Percentiles rank a stretch among this genome's conserved stretches.
phyloP scores from a whole-genome alignment of 768 basidiomycete species.

The Kwoniella heveanensis region DNA sequence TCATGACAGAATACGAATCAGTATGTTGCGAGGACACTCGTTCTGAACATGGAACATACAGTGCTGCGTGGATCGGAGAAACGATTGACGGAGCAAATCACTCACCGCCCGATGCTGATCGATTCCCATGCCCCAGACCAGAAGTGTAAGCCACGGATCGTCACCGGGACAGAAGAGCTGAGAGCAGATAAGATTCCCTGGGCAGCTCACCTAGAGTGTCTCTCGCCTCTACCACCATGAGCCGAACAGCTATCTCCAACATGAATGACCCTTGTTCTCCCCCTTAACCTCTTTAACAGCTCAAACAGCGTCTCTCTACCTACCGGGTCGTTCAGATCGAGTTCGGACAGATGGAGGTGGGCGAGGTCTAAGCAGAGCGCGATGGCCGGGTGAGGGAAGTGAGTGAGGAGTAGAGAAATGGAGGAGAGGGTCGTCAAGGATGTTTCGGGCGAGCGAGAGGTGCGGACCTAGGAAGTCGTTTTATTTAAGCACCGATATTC shows the following conservation, averaged over 20 bases:
- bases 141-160: too few relatives aligned
- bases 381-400: constrained; percentile 9
- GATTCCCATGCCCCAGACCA: too few relatives aligned
- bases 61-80: too few relatives aligned
- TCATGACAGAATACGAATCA: too few relatives aligned
- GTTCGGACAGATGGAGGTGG: constrained; percentile 21
- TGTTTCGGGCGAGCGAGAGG: not conserved
- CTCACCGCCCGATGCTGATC: constrained; percentile 26
- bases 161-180: too few relatives aligned
- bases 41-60: too few relatives aligned
- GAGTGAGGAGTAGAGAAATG: constrained; percentile 4
- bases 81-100: too few relatives aligned
- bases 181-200: too few relatives aligned
- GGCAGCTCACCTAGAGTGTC: constrained; percentile 28
- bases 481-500: not conserved
- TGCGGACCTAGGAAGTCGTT: constrained; percentile 4
- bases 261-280: constrained; percentile 22
- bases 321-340: constrained; percentile 12
- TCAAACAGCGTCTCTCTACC: constrained; percentile 11
- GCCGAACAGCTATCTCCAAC: constrained; percentile 13
- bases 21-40: too few relatives aligned
- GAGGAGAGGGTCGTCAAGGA: constrained; percentile 9
- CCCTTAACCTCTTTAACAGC: constrained; percentile 1
- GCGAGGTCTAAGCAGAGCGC: constrained; percentile 28
- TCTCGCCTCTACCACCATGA: constrained; percentile 21